Base-by-base conservation (phyloP, 2,329 filamentous ascomycete species). In the Celoporthe dispersa region DNA sequence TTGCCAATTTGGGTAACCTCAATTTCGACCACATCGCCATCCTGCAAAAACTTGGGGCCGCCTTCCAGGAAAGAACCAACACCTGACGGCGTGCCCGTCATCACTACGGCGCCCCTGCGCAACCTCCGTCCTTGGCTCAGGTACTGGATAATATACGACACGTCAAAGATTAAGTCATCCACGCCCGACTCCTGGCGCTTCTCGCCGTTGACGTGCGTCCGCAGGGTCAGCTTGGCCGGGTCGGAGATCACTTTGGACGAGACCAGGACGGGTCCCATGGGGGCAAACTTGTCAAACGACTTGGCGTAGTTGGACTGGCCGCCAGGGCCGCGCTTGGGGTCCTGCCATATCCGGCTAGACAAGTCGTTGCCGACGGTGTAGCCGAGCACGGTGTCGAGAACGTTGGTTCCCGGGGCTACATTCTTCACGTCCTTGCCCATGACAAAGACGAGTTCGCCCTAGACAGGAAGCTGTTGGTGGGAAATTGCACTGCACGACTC, bases 291-390 rank as follows among this genome's bases (percentile, higher is more conserved):
- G 74, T 87, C 84, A 8, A 81, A 78, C 0, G 81, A 83, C 74
- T 87, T 87, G n/a, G 84, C 84, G 55, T 85, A 81, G 62, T 82
- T 85, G 73, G 85, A 86, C 70, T 88, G 86, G 11, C 74, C 73
- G 16, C 73, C 74, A n/a, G n/a, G n/a, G 7, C 68, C 74, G 11
- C 71, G 72, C 4, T 71, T 74, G 0, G 86, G 85, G 69, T 86
- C 81, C 75, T 88, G 85, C 48, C 80, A 78, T 69, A 85, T 83
- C 3, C 85, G 77, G 0, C 84, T 83, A 1, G 84, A 84, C 25
- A 87, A 75, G 71, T 87, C 85, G 75, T 89, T 89, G 44, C 84
- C 84, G 33, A 83, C 83, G 0, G 86, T 86, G 72, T 88, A 89
- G 39, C 86, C 87, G 1, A 88, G 81, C 2, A 89, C 79, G 33